Evolutionary conservation across 2,329 filamentous ascomycete species (phyloP).

Genomic region (Stemphylium beticola): DNA sequence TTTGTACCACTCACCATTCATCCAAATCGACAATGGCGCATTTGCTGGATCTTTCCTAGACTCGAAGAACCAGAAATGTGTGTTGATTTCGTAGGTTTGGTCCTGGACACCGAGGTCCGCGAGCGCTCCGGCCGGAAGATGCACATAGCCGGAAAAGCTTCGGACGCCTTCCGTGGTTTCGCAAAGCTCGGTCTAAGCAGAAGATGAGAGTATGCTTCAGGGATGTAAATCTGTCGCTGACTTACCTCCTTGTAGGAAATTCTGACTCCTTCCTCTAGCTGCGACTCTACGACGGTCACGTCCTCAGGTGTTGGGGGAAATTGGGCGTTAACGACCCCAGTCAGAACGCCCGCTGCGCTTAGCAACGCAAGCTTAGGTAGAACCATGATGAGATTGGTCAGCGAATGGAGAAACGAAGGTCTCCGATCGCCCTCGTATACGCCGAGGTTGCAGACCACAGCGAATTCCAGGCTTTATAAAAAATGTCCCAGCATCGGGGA

Average conservation of each 20-base stretch:
- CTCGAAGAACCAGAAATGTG: conserved; percentile 71
- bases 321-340: conserved; percentile 34
- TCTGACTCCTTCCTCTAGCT: conserved; percentile 48
- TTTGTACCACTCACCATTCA: conserved; percentile 53
- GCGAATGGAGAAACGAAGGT: background rate
- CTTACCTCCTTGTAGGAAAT: conserved; percentile 55
- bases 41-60: conserved; percentile 61
- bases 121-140: conserved; percentile 58
- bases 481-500: background rate
- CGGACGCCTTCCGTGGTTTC: conserved; percentile 63
- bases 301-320: conserved; percentile 50
- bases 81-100: conserved; percentile 58
- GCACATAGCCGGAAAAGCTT: conserved; percentile 66
- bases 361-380: conserved; percentile 13
- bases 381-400: conserved; percentile 14
- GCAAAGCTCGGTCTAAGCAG: conserved; percentile 55
- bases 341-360: conserved; percentile 21
- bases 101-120: conserved; percentile 42
- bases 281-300: conserved; percentile 49
- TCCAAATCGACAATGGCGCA: conserved; percentile 65
- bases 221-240: background rate
- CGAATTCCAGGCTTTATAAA: background rate
- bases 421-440: background rate
- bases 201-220: background rate
- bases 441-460: background rate